Evolutionary conservation across 1,284 basidiomycete species (phyloP).

Genomic region (Sanguinoderma infundibulare): DNA sequence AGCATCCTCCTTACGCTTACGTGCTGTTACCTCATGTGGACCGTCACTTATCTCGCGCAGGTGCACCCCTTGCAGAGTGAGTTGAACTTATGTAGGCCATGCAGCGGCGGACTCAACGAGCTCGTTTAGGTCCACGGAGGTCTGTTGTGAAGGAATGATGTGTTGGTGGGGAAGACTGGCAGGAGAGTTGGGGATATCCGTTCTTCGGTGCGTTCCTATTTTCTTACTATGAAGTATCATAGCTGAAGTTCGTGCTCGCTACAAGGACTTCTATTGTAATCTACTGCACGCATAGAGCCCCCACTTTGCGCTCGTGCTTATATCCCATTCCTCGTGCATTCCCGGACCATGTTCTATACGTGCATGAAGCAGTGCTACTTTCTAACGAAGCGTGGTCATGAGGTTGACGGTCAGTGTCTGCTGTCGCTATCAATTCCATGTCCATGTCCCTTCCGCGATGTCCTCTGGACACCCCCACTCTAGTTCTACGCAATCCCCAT

Average conservation of each 20-base stretch:
- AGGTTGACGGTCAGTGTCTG: slow-evolving; percentile 1
- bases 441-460: not conserved
- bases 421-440: not conserved
- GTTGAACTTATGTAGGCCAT: slow-evolving; percentile 25
- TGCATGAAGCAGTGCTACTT: not conserved
- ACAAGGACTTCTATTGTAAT: slow-evolving; percentile 9
- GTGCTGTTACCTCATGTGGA: slow-evolving; percentile 94
- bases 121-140: slow-evolving; percentile 29
- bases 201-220: slow-evolving; percentile 3
- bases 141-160: slow-evolving; percentile 25
- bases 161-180: not conserved
- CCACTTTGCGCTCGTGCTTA: slow-evolving; percentile 1
- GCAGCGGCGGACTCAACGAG: not conserved
- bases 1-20: slow-evolving; percentile 75
- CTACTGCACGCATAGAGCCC: slow-evolving; percentile 4
- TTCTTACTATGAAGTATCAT: not conserved
- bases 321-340: slow-evolving; percentile 6
- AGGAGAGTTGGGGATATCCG: not conserved
- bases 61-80: slow-evolving; percentile 86
- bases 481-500: not conserved
- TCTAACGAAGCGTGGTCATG: not conserved
- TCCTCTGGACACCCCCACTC: slow-evolving; percentile 9
- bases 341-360: not conserved
- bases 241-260: not conserved
- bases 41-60: slow-evolving; percentile 91